Conservation (phyloP, 73 alveolate species). For the Loxodes magnus region DNA sequence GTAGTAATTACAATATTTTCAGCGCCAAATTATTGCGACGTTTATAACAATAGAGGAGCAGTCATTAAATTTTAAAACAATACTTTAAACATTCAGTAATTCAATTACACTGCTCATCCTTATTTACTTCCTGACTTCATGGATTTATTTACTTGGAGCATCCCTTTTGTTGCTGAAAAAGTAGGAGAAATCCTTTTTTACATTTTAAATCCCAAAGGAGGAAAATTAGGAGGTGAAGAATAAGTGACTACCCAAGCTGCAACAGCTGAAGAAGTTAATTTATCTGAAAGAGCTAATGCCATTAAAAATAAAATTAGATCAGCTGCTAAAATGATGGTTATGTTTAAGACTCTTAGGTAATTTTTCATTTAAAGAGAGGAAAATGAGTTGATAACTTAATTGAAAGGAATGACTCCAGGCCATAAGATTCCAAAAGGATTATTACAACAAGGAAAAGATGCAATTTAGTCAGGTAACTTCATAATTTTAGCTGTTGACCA, state of each 20-base stretch:
- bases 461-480: no score
- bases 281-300: slow-evolving; percentile 15
- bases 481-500: slow-evolving; percentile 26
- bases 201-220: slow-evolving; percentile 20
- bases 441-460: slow-evolving; percentile 6
- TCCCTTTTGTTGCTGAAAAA: slow-evolving; percentile 80
- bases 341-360: slow-evolving; percentile 37
- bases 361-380: not conserved
- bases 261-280: slow-evolving; percentile 28
- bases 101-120: slow-evolving; percentile 69
- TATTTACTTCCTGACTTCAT: slow-evolving; percentile 68
- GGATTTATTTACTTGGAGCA: slow-evolving; percentile 78
- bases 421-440: slow-evolving; percentile 11
- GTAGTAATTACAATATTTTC: slow-evolving; percentile 76
- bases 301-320: slow-evolving; percentile 52
- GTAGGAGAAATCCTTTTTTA: slow-evolving; percentile 52
- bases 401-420: slow-evolving; percentile 1
- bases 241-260: slow-evolving; percentile 22
- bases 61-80: slow-evolving; percentile 60
- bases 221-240: slow-evolving; percentile 50
- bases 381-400: slow-evolving; percentile 9
- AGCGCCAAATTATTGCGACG: slow-evolving; percentile 85
- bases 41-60: slow-evolving; percentile 71
- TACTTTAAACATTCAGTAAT: slow-evolving; percentile 51
- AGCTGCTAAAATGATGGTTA: slow-evolving; percentile 48